Evolutionary conservation across 257 asterid species (phyloP).

Genomic region (Fraxinus americana): DNA sequence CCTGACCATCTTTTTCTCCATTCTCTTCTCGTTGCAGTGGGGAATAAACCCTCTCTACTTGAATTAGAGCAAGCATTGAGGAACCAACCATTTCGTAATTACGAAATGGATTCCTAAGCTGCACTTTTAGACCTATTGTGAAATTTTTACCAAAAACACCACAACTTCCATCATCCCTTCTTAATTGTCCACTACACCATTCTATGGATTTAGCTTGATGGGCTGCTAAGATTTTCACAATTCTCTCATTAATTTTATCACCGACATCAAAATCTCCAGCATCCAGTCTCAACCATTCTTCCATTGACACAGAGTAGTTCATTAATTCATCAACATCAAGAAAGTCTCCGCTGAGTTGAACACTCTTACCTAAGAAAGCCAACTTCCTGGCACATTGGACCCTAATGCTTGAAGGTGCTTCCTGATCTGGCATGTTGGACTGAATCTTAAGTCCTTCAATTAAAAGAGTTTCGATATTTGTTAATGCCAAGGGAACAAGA

Average conservation of each 20-base stretch:
- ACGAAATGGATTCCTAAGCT: conserved; percentile 81
- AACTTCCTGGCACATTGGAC: conserved; percentile 34
- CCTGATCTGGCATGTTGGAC: conserved; percentile 63
- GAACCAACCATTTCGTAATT: conserved; percentile 68
- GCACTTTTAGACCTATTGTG: conserved; percentile 63
- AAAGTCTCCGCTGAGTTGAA: conserved; percentile 22
- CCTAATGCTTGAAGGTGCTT: conserved; percentile 56
- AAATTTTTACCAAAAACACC: conserved; percentile 41
- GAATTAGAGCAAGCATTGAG: conserved; percentile 66
- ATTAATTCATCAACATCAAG: conserved; percentile 47
- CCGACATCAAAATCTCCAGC: conserved; percentile 34
- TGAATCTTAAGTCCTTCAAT: conserved; percentile 78
- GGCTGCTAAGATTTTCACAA: conserved; percentile 38
- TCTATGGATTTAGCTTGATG: conserved; percentile 36
- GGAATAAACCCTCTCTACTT: conserved; percentile 44
- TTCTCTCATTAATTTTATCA: conserved; percentile 33
- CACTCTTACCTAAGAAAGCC: conserved; percentile 17
- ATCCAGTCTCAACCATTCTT: conserved; percentile 63
- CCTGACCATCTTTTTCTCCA: conserved; percentile 20
- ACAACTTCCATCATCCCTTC: conserved; percentile 22
- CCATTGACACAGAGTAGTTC: conserved; percentile 48
- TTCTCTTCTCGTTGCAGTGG: conserved; percentile 24
- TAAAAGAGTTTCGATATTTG: conserved; percentile 62
- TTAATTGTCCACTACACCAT: conserved; percentile 15
- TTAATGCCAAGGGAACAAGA: conserved; percentile 61